These are phyloP conservation scores for Apiospora phragmitis DNA, from an alignment of 2,329 filamentous ascomycete species.

Conservation along the genomic window DNA sequence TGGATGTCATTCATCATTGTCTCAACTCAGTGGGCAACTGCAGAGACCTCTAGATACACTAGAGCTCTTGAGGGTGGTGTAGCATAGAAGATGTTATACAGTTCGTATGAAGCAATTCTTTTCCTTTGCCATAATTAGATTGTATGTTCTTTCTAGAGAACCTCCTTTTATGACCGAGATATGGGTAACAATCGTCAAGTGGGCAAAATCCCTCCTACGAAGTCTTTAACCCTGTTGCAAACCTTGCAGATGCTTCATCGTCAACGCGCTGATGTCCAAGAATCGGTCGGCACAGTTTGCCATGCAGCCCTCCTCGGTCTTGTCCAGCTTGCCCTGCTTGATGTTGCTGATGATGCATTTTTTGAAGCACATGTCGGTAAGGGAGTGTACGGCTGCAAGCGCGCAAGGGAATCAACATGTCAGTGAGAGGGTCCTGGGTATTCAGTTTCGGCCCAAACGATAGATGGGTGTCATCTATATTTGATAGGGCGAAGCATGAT, in stretches of 20 bases:
- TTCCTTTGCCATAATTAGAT: no score
- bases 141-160: background rate
- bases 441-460: no score
- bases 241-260: constrained; percentile 80
- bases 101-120: background rate
- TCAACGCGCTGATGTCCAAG: constrained; percentile 81
- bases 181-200: background rate
- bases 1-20: background rate
- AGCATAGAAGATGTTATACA: background rate
- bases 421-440: constrained; percentile 1
- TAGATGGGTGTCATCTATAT: background rate
- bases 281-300: constrained; percentile 93
- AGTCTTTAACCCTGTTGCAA: constrained; percentile 39
- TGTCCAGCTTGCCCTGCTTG: constrained; percentile 71
- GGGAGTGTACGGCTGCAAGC: constrained; percentile 49
- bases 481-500: no score
- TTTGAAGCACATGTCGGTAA: constrained; percentile 83
- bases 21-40: background rate
- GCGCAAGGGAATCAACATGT: constrained; percentile 3
- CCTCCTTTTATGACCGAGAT: background rate
- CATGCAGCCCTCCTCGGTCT: constrained; percentile 78
- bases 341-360: constrained; percentile 84
- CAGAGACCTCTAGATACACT: background rate
- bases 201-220: background rate
- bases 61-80: background rate